Evolutionary conservation across 2,329 filamentous ascomycete genomes (phyloP), one percentile per base, ranked within the genome.

Genomic region (Fusarium napiforme): DNA sequence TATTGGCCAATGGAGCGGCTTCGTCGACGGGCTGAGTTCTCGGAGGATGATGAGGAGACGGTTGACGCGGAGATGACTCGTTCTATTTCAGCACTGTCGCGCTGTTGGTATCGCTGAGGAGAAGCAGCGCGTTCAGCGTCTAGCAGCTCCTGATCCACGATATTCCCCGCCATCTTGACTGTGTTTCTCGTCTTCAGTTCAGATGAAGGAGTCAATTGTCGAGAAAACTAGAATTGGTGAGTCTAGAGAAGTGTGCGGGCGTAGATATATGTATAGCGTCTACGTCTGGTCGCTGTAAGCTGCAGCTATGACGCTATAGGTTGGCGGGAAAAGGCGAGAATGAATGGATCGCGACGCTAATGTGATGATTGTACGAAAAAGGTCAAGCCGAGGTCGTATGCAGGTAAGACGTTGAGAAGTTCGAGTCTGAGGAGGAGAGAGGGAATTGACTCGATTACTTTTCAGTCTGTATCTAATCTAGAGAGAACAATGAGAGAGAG

Each of bases 41-140:
- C 84, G 3, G 84, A 86, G 3, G 87, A 86, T 1, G 86, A 85
- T 0, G 84, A 85, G 10, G 87, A 86, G 39, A 86, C 85, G 21
- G 83, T 81, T 9, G 87, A 88, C 5, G 84, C 82, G 9, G 89
- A 87, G 26, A 85, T 76, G n/a, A 90, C 87, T 40, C 90, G 88
- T 77, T 91, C 89, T 70, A 93, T 88, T 83, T 88, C 87, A 75
- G 86, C 79, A 78, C 85, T 88, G 39, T 82, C 78, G 63, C 85
- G 84, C 55, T 71, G 80, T 21, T 79, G 79, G 67, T 84, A 81
- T 64, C 71, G 79, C 32, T 78, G 77, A 21, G 84, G 85, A 46
- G 83, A 85, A 53, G 90, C 90, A 73, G 87, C 87, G 66, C 80
- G 82, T 81, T 92, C 90, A 46, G 87, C 87, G 39, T 81, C 83